Conservation (phyloP, 2,329 filamentous ascomycete genomes). For the Penicillium hordei region DNA sequence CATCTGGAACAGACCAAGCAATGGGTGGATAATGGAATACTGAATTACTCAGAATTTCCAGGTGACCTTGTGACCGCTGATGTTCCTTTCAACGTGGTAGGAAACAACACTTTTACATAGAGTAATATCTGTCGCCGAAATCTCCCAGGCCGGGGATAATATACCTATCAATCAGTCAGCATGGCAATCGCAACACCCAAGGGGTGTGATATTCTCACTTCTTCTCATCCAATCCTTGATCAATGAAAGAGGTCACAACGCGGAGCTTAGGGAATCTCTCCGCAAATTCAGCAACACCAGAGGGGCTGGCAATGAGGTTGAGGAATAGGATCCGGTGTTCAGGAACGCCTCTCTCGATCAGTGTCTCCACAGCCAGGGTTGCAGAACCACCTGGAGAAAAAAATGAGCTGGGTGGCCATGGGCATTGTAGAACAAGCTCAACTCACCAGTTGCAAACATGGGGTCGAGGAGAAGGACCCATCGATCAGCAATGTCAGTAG, state of each 20-base stretch:
- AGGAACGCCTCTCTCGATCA: conserved; percentile 85
- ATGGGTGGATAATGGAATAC: neutral
- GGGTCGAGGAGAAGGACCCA: conserved; percentile 95
- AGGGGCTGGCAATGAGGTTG: conserved; percentile 95
- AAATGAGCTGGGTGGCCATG: conserved; percentile 10
- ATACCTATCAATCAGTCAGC: conserved; percentile 61
- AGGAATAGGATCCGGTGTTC: conserved; percentile 95
- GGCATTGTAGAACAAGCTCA: neutral
- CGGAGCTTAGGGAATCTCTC: conserved; percentile 83
- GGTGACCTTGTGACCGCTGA: neutral
- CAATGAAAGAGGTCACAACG: conserved; percentile 93
- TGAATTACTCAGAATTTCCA: conserved; percentile 2
- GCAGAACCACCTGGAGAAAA: conserved; percentile 75
- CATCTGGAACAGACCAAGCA: neutral
- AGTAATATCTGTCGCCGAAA: conserved; percentile 95
- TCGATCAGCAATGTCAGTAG: conserved; percentile 84
- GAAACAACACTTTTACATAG: conserved; percentile 58
- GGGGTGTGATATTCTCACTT: conserved; percentile 65
- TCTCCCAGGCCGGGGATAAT: conserved; percentile 92
- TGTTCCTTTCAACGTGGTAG: conserved; percentile 4
- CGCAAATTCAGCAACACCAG: conserved; percentile 86
- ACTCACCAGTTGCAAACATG: conserved; percentile 93
- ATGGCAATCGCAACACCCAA: conserved; percentile 1
- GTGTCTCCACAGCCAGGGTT: conserved; percentile 92
- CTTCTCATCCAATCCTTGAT: conserved; percentile 94